These are phyloP conservation scores for Coemansia sp. DNA, from an alignment of 192 early-diverging fungal genomes.

Conservation along the genomic window DNA sequence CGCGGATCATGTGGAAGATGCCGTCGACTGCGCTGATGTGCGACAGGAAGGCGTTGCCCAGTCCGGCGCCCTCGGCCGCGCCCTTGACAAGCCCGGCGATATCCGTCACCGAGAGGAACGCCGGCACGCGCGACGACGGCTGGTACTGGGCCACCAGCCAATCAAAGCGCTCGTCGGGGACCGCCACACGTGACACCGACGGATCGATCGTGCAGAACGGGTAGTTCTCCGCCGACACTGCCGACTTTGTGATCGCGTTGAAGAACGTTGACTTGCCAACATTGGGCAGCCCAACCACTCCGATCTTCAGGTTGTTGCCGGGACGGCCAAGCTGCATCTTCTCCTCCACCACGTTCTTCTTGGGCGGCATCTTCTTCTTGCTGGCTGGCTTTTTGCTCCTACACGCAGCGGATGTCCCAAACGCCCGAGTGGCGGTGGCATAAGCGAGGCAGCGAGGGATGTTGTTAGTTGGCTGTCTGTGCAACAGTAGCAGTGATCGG, in stretches of 20 bases:
- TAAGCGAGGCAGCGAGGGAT: background rate
- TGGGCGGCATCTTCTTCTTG: constrained; percentile 69
- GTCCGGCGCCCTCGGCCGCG: constrained; percentile 72
- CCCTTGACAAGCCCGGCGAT: constrained; percentile 99
- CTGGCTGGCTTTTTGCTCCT: background rate
- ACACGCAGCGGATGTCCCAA: background rate
- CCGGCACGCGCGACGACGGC: constrained; percentile 66
- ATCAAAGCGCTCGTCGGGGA: constrained; percentile 89
- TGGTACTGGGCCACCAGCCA: constrained; percentile 73
- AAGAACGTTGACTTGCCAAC: constrained; percentile 92
- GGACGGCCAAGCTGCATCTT: constrained; percentile 79
- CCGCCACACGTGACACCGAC: constrained; percentile 84
- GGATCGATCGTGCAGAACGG: constrained; percentile 99
- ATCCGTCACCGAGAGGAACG: constrained; percentile 91
- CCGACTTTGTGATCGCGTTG: constrained; percentile 76
- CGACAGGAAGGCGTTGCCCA: constrained; percentile 94
- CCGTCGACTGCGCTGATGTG: constrained; percentile 87
- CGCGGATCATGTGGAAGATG: constrained; percentile 83
- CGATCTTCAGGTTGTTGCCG: constrained; percentile 88
- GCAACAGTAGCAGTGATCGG: no score
- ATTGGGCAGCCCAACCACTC: constrained; percentile 97
- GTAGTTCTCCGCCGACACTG: constrained; percentile 86
- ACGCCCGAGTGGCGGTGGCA: background rate
- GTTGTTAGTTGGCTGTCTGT: background rate
- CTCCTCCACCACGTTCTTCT: constrained; percentile 75